phyloP scores from a whole-genome alignment of 768 basidiomycete genomes.

The Asterophora parasitica region DNA sequence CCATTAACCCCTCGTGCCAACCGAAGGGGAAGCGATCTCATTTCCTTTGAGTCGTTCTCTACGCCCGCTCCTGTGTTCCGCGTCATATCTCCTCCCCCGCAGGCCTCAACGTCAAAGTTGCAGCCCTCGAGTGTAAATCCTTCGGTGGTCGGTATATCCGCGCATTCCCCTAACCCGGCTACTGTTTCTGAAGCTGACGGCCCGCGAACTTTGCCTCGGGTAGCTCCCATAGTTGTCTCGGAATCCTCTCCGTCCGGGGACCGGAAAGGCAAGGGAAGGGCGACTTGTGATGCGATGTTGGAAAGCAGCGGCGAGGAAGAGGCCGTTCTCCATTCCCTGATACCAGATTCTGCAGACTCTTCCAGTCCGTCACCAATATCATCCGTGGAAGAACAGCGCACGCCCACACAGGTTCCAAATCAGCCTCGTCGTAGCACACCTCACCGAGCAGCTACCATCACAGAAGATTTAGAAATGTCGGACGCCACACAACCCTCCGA shows the following conservation, averaged over 20 bases:
- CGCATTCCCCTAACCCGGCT: conserved; percentile 12
- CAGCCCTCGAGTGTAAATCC: conserved; percentile 8
- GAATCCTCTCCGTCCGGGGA: not conserved
- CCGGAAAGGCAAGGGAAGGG: not conserved
- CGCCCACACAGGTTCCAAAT: not conserved
- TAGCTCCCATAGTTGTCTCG: not conserved
- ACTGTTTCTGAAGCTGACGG: not conserved
- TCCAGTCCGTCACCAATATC: not conserved
- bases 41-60: conserved; percentile 40
- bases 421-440: not conserved
- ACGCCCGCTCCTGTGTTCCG: conserved; percentile 18
- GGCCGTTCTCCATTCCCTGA: not conserved
- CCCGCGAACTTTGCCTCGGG: not conserved
- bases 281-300: not conserved
- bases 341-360: conserved; percentile 1
- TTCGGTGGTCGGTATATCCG: conserved; percentile 26
- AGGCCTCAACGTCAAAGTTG: conserved; percentile 10
- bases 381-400: not conserved
- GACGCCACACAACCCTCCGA: not conserved
- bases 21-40: conserved; percentile 22
- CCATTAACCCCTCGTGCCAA: not conserved
- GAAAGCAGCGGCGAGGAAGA: conserved; percentile 6
- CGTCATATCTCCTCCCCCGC: conserved; percentile 11
- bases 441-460: not conserved
- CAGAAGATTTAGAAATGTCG: not conserved